A percentile compares a stretch with the other conserved stretches of the same genome.
Conservation (phyloP, 1,139 yeast species). For the Debaryomyces sp. region DNA sequence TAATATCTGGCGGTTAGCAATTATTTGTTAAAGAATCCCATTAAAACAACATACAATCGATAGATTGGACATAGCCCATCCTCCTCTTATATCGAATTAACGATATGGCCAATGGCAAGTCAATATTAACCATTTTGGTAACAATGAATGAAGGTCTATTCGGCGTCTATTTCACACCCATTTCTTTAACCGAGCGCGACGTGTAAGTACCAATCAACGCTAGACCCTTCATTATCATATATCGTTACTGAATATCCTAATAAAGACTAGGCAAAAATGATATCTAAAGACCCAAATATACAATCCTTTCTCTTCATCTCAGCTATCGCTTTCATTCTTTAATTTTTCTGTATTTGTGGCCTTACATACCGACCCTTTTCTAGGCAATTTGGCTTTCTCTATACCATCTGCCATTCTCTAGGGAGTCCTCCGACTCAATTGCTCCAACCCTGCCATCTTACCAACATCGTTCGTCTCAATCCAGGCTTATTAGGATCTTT, state of each 20-base stretch:
- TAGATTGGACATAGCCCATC: conserved; percentile 1
- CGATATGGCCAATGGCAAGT: conserved; percentile 17
- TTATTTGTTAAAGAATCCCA: neutral
- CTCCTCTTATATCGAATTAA: conserved; percentile 10
- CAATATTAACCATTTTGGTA: conserved; percentile 5
- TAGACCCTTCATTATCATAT: neutral
- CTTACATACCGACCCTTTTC: too few relatives aligned
- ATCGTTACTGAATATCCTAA: neutral
- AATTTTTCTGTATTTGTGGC: too few relatives aligned
- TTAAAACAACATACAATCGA: conserved; percentile 10
- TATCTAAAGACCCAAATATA: too few relatives aligned
- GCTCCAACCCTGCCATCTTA: too few relatives aligned
- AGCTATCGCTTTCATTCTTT: too few relatives aligned
- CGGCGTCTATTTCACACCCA: conserved; percentile 1
- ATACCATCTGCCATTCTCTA: too few relatives aligned
- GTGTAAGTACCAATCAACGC: neutral
- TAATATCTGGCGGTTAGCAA: conserved; percentile 9
- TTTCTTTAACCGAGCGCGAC: neutral
- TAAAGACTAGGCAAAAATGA: neutral
- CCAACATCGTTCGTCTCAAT: too few relatives aligned
- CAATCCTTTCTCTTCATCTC: neutral
- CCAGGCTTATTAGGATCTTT: neutral
- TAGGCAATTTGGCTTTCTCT: too few relatives aligned
- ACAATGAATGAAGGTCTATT: neutral
- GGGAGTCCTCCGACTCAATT: too few relatives aligned